Evolutionary conservation across 2,329 filamentous ascomycete species (phyloP).

Genomic region (Scortechinia acanthostroma): DNA sequence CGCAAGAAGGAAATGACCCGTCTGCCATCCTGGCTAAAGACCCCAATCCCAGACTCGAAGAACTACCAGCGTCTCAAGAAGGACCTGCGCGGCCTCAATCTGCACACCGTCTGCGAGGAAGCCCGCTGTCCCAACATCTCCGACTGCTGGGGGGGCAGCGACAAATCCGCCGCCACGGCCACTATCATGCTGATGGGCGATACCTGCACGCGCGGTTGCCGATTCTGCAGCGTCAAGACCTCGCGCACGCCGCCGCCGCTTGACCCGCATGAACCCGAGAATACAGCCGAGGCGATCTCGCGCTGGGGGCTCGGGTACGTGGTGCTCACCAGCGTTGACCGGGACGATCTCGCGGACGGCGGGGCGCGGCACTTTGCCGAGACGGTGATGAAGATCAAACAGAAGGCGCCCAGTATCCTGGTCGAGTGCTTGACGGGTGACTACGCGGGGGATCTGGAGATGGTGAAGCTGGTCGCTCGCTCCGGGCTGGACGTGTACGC

Average conservation of each 20-base stretch:
- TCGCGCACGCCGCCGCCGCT: slow-evolving; percentile 68
- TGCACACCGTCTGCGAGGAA: slow-evolving; percentile 97
- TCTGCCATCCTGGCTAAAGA: slow-evolving; percentile 91
- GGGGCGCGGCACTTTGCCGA: slow-evolving; percentile 86
- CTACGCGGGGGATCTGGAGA: slow-evolving; percentile 76
- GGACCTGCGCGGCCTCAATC: slow-evolving; percentile 77
- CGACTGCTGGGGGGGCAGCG: slow-evolving; percentile 90
- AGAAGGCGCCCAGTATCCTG: slow-evolving; percentile 68
- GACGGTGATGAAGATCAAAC: slow-evolving; percentile 89
- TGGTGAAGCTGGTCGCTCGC: slow-evolving; percentile 76
- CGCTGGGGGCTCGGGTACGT: slow-evolving; percentile 95
- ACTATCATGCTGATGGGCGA: slow-evolving; percentile 99
- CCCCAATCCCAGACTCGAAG: slow-evolving; percentile 73
- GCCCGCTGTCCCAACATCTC: slow-evolving; percentile 94
- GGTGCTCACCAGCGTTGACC: slow-evolving; percentile 86
- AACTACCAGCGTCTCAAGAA: slow-evolving; percentile 95
- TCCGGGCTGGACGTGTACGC: slow-evolving; percentile 94
- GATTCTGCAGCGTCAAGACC: slow-evolving; percentile 97
- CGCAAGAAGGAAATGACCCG: slow-evolving; percentile 62
- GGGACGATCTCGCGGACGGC: slow-evolving; percentile 84
- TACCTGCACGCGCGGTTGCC: slow-evolving; percentile 90
- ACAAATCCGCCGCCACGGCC: slow-evolving; percentile 84
- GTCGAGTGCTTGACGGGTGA: slow-evolving; percentile 85
- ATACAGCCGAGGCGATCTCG: slow-evolving; percentile 86
- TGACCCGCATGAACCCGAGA: slow-evolving; percentile 92